Conservation (phyloP, 1,284 basidiomycete genomes). For the Erythrobasidium hasegawianum region DNA sequence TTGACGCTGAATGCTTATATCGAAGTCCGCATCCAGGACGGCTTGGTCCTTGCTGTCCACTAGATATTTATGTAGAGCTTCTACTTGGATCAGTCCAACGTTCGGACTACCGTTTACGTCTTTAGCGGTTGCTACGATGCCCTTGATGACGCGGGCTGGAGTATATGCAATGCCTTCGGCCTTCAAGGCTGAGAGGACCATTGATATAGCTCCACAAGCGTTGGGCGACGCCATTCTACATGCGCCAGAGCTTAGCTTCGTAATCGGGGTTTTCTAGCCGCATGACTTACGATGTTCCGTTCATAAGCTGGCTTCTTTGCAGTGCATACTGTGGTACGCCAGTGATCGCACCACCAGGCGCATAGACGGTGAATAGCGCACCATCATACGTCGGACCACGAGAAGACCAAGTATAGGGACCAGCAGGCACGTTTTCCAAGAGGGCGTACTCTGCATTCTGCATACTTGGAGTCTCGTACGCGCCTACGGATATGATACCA, state of each 20-base stretch:
- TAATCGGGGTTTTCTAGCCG: neutral
- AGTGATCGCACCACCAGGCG: constrained; percentile 50
- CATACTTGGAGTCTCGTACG: constrained; percentile 49
- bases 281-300: constrained; percentile 45
- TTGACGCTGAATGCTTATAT: constrained; percentile 45
- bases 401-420: constrained; percentile 49
- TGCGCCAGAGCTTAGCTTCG: neutral
- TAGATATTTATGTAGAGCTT: constrained; percentile 48
- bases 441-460: constrained; percentile 50
- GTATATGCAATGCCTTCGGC: constrained; percentile 47
- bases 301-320: constrained; percentile 48
- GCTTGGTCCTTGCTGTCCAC: constrained; percentile 44
- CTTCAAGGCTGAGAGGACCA: constrained; percentile 48
- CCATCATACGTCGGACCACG: constrained; percentile 49
- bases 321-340: constrained; percentile 49
- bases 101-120: constrained; percentile 48
- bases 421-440: constrained; percentile 47
- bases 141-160: constrained; percentile 47
- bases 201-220: constrained; percentile 47
- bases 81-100: constrained; percentile 47
- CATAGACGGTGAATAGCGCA: constrained; percentile 47
- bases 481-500: constrained; percentile 48
- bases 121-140: constrained; percentile 47
- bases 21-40: constrained; percentile 48
- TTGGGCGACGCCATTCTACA: constrained; percentile 47